These are phyloP conservation scores for Pezicula carpinea DNA, from an alignment of 2,329 filamentous ascomycete genomes.

Conservation along the genomic window DNA sequence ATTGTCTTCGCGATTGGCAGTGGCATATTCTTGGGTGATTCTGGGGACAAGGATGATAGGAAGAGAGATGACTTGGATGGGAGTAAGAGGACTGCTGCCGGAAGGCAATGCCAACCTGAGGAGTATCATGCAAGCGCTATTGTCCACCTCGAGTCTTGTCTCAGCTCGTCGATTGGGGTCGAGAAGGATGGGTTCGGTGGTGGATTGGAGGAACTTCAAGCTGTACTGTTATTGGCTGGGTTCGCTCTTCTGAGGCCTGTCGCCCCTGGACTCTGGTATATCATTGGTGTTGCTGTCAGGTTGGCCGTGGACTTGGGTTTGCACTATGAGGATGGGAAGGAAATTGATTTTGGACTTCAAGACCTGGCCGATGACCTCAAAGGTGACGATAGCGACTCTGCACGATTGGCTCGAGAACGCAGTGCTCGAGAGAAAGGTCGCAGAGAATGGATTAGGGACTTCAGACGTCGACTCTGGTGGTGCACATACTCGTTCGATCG, in stretches of 20 bases:
- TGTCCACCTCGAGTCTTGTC: constrained; percentile 81
- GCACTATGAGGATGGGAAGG: constrained; percentile 83
- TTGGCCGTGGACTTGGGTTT: constrained; percentile 87
- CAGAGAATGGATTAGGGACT: constrained; percentile 79
- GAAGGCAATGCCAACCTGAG: constrained; percentile 69
- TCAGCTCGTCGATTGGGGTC: constrained; percentile 48
- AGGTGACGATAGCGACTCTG: constrained; percentile 26
- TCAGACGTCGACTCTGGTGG: constrained; percentile 89
- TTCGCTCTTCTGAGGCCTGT: constrained; percentile 90
- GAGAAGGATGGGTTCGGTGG: constrained; percentile 68
- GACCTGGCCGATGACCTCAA: constrained; percentile 32
- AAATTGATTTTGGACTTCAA: constrained; percentile 55
- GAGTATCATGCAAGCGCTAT: constrained; percentile 96
- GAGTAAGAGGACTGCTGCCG: constrained; percentile 24
- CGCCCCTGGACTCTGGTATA: constrained; percentile 94
- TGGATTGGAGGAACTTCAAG: constrained; percentile 88
- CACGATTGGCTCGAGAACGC: constrained; percentile 29
- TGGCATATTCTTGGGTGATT: constrained; percentile 78
- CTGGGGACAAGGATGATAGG: constrained; percentile 34
- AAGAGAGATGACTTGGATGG: constrained; percentile 24
- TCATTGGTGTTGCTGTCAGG: constrained; percentile 87
- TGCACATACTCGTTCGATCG: constrained; percentile 93
- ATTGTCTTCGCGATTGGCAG: constrained; percentile 96
- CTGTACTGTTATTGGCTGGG: constrained; percentile 83
- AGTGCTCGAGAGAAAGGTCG: constrained; percentile 54